Evolutionary conservation across 2,329 filamentous ascomycete genomes (phyloP).

Genomic region (Neonectria hederae): DNA sequence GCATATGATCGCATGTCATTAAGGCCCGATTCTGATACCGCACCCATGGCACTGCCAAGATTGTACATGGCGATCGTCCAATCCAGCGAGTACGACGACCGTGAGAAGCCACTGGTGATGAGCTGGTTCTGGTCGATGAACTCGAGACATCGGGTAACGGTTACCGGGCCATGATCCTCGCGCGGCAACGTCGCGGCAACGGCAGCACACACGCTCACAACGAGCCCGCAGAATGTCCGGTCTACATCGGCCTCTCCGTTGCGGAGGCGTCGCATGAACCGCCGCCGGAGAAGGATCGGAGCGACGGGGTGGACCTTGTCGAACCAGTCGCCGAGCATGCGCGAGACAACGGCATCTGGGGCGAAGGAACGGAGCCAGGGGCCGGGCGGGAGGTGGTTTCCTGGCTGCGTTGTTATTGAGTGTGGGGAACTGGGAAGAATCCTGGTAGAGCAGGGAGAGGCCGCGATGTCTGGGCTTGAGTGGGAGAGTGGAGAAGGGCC

Average conservation of each 20-base stretch:
- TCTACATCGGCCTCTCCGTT: slow-evolving; percentile 40
- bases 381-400: background rate
- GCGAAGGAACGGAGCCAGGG: slow-evolving; percentile 34
- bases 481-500: slow-evolving; percentile 2
- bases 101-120: slow-evolving; percentile 28
- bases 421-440: background rate
- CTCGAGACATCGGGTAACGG: slow-evolving; percentile 41
- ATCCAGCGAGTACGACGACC: slow-evolving; percentile 43
- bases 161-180: slow-evolving; percentile 40
- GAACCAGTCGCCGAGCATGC: slow-evolving; percentile 48
- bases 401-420: background rate
- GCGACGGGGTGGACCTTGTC: slow-evolving; percentile 48
- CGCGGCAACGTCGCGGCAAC: slow-evolving; percentile 46
- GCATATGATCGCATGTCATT: slow-evolving; percentile 36
- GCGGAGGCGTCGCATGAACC: slow-evolving; percentile 42
- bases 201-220: slow-evolving; percentile 48
- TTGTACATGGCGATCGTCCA: slow-evolving; percentile 51
- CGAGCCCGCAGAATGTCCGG: slow-evolving; percentile 45
- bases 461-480: slow-evolving; percentile 20
- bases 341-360: slow-evolving; percentile 21
- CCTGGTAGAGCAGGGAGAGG: background rate
- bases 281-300: slow-evolving; percentile 46
- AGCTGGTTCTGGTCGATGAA: slow-evolving; percentile 44
- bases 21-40: slow-evolving; percentile 19
- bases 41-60: slow-evolving; percentile 40